A percentile compares a stretch with the other conserved stretches of the same genome.
phyloP scores from a whole-genome alignment of 306 rosid genomes.

The Cicer chorassanicum region DNA sequence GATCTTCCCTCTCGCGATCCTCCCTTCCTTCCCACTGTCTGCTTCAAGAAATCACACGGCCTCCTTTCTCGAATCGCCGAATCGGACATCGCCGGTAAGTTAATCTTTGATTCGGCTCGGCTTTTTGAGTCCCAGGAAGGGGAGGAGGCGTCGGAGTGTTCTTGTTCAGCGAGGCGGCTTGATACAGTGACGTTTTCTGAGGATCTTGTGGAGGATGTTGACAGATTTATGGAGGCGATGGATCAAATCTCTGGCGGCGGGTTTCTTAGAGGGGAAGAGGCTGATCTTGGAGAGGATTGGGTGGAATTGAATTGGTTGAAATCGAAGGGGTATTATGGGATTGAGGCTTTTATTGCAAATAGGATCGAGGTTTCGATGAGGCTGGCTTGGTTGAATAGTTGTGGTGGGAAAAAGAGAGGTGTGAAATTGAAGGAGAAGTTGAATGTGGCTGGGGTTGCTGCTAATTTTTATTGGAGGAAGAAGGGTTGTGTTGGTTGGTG shows the following conservation, averaged over 20 bases:
- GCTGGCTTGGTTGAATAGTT: constrained; percentile 74
- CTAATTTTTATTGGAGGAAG: constrained; percentile 88
- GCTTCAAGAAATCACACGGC: constrained; percentile 76
- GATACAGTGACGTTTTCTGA: constrained; percentile 62
- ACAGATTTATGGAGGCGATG: constrained; percentile 66
- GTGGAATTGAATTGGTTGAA: constrained; percentile 83
- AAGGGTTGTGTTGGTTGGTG: constrained; percentile 93
- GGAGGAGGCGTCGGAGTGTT: constrained; percentile 54
- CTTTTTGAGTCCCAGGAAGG: constrained; percentile 74
- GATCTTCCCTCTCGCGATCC: constrained; percentile 65
- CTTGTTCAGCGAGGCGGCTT: constrained; percentile 55
- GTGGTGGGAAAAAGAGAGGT: constrained; percentile 69
- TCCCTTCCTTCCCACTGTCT: constrained; percentile 65
- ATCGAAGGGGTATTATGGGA: constrained; percentile 72
- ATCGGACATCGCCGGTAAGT: constrained; percentile 46
- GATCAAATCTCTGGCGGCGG: constrained; percentile 65
- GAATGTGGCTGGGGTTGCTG: constrained; percentile 52
- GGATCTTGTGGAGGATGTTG: constrained; percentile 57
- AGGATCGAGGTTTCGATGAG: constrained; percentile 80
- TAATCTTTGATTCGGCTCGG: constrained; percentile 51
- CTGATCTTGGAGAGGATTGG: constrained; percentile 74
- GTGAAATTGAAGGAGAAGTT: constrained; percentile 84
- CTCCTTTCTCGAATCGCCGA: constrained; percentile 65
- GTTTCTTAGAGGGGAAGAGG: constrained; percentile 77
- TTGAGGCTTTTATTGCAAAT: constrained; percentile 78